Evolutionary conservation across 805 yeast species (phyloP).

Genomic region (Candida alai): DNA sequence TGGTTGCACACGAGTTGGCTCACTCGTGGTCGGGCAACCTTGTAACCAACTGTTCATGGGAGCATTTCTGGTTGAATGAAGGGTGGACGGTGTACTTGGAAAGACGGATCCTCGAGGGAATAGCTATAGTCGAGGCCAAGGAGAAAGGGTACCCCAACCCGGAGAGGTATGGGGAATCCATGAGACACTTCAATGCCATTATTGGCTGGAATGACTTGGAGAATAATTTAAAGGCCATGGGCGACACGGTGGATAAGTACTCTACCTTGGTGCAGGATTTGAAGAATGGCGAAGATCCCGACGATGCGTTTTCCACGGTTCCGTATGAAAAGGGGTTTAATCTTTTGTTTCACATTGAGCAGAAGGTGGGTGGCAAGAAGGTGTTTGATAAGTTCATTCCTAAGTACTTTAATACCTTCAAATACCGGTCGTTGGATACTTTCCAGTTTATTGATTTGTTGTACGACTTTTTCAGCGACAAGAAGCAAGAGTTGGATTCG

Average conservation of each 20-base stretch:
- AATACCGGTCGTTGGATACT: slow-evolving; percentile 71
- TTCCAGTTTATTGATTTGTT: slow-evolving; percentile 75
- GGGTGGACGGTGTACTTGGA: slow-evolving; percentile 96
- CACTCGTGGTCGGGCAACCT: slow-evolving; percentile 93
- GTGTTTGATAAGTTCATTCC: slow-evolving; percentile 78
- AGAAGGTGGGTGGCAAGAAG: slow-evolving; percentile 56
- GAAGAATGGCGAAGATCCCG: slow-evolving; percentile 73
- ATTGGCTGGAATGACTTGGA: slow-evolving; percentile 86
- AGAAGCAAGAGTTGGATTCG: slow-evolving; percentile 51
- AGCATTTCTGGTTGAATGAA: slow-evolving; percentile 91
- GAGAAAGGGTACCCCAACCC: slow-evolving; percentile 6
- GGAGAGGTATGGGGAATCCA: slow-evolving; percentile 59
- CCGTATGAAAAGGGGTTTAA: slow-evolving; percentile 92
- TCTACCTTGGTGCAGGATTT: slow-evolving; percentile 68
- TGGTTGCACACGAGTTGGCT: slow-evolving; percentile 88
- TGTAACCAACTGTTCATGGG: slow-evolving; percentile 89
- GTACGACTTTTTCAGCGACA: slow-evolving; percentile 57
- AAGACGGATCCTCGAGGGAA: slow-evolving; percentile 70
- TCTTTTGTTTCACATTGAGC: slow-evolving; percentile 71
- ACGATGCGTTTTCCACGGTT: slow-evolving; percentile 81
- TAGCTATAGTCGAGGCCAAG: slow-evolving; percentile 20
- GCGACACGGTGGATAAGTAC: slow-evolving; percentile 47
- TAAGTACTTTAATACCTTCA: slow-evolving; percentile 66
- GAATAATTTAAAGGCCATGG: slow-evolving; percentile 63
- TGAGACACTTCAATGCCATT: slow-evolving; percentile 76